Evolutionary conservation across 2,329 filamentous ascomycete genomes (phyloP).

Genomic region (Helotiales sp.): DNA sequence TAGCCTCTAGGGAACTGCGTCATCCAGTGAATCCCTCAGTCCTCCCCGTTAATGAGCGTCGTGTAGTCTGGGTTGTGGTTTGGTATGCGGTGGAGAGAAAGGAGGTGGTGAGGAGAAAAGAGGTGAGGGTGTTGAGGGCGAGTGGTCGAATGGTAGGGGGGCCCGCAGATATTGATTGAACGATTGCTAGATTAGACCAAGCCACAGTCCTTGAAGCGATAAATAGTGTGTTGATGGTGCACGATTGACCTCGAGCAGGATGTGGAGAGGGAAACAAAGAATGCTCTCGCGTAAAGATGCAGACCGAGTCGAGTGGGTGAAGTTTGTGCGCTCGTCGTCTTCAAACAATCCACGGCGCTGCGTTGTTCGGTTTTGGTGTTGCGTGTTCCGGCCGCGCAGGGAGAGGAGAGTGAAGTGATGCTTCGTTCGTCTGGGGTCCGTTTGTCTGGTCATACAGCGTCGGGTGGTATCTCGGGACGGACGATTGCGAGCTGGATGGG

Average conservation of each 20-base stretch:
- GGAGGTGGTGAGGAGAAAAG: neutral
- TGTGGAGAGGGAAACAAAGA: constrained; percentile 1
- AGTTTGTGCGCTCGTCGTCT: neutral
- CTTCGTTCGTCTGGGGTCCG: constrained; percentile 15
- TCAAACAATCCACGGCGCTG: neutral
- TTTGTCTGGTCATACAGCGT: neutral
- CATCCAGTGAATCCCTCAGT: neutral
- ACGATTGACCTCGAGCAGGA: constrained; percentile 8
- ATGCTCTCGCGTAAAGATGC: constrained; percentile 5
- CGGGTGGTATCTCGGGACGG: neutral
- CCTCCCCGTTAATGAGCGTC: constrained; percentile 23
- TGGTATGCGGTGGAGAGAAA: constrained; percentile 5
- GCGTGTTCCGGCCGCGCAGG: constrained; percentile 10
- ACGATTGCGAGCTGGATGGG: neutral
- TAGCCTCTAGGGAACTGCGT: neutral
- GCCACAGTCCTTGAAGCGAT: constrained; percentile 16
- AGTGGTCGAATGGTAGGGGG: neutral
- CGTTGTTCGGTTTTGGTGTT: neutral
- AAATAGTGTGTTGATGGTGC: neutral
- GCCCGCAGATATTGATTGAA: neutral
- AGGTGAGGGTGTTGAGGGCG: too few species aligned
- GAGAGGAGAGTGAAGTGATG: neutral
- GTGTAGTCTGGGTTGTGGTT: constrained; percentile 4
- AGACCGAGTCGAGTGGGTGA: neutral
- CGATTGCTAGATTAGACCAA: constrained; percentile 14